Percentiles rank a stretch among this genome's conserved stretches.
Conservation (phyloP, 176 grass and related monocot species). For the Echinochloa phyllopogon region DNA sequence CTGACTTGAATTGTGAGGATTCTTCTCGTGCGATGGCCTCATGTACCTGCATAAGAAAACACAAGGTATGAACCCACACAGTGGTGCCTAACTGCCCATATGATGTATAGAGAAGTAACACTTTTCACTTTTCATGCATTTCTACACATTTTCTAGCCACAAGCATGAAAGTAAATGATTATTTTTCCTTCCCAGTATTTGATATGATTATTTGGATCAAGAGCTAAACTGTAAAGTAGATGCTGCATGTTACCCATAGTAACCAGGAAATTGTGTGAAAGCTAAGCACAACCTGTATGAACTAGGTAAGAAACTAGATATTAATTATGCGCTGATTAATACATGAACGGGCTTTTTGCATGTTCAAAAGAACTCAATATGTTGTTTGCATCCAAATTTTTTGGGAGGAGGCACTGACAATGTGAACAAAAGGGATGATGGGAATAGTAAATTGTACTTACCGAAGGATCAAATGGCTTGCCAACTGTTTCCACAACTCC, state of each 20-base stretch:
- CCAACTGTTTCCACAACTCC: conserved; percentile 86
- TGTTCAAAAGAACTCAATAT: neutral
- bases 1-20: conserved; percentile 71
- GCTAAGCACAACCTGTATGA: conserved; percentile 12
- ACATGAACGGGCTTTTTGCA: neutral
- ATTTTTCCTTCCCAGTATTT: neutral
- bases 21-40: conserved; percentile 86
- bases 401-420: neutral
- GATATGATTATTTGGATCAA: neutral
- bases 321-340: neutral
- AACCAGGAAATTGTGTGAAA: neutral
- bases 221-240: neutral
- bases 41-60: conserved; percentile 62
- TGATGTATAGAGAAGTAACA: neutral
- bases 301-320: neutral
- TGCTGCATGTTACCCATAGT: neutral
- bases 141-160: neutral
- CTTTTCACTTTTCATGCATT: neutral
- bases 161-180: neutral
- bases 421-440: neutral
- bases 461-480: conserved; percentile 95
- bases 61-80: neutral
- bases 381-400: neutral
- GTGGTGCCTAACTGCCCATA: neutral
- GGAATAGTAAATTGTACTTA: conserved; percentile 52